phyloP scores from a whole-genome alignment of 1,284 basidiomycete genomes.

The Cryptococcus hybrid region DNA sequence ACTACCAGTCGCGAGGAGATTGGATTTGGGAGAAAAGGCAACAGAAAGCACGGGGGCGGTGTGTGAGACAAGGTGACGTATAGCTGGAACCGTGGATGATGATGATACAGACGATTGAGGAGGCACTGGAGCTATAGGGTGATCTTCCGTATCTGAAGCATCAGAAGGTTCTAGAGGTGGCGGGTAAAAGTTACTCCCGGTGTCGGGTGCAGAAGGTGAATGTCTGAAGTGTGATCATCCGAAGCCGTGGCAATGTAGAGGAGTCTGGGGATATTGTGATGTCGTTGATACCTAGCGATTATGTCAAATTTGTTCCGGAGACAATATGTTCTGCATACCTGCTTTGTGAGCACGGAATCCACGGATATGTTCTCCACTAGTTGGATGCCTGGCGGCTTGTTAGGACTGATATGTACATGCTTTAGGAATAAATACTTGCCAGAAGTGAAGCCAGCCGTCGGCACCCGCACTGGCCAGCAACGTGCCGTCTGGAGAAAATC shows the following conservation, averaged over 20 bases:
- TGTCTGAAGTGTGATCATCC: constrained; percentile 78
- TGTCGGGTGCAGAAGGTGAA: constrained; percentile 52
- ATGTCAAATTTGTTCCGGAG: neutral
- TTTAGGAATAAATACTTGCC: constrained; percentile 17
- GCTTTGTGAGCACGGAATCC: constrained; percentile 27
- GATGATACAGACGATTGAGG: no score
- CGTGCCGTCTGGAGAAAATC: constrained; percentile 52
- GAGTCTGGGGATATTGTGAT: constrained; percentile 81
- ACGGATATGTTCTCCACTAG: constrained; percentile 28
- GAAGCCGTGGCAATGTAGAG: constrained; percentile 82
- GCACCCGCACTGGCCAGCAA: constrained; percentile 52
- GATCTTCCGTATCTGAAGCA: neutral
- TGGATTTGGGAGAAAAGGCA: constrained; percentile 84
- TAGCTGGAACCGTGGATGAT: constrained; percentile 5
- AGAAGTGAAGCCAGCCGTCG: constrained; percentile 48
- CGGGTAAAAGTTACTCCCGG: neutral
- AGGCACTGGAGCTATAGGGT: neutral
- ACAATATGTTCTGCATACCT: constrained; percentile 19
- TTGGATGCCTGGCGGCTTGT: constrained; percentile 26
- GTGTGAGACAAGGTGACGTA: constrained; percentile 68
- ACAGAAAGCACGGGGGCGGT: constrained; percentile 93
- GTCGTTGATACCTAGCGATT: constrained; percentile 73
- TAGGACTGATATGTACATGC: neutral
- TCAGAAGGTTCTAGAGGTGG: neutral
- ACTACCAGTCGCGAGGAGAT: constrained; percentile 84